Percentiles rank a stretch among this genome's conserved stretches.
These are phyloP conservation scores for Boletus pseudo-olivaceus DNA, from an alignment of 768 basidiomycete species.

Conservation along the genomic window DNA sequence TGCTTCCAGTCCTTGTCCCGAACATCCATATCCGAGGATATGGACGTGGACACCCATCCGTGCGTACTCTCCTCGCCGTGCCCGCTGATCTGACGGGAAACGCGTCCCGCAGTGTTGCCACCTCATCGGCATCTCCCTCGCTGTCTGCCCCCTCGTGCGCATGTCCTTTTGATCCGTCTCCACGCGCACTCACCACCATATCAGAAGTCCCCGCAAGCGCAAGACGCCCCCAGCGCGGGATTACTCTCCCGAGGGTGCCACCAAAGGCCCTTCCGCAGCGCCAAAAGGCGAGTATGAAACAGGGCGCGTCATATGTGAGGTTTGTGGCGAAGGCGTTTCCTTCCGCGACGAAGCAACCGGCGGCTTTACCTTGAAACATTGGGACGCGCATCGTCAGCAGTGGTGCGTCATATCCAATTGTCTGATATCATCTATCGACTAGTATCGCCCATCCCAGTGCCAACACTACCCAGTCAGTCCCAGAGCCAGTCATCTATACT, in stretches of 20 bases:
- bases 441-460: slow-evolving; percentile 19
- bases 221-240: slow-evolving; percentile 32
- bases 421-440: slow-evolving; percentile 5
- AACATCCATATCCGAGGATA: slow-evolving; percentile 14
- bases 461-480: slow-evolving; percentile 31
- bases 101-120: slow-evolving; percentile 9
- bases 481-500: slow-evolving; percentile 40
- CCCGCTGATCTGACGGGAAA: slow-evolving; percentile 17
- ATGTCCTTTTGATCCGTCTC: slow-evolving; percentile 14
- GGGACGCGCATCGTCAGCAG: slow-evolving; percentile 60
- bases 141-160: slow-evolving; percentile 20
- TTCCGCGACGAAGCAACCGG: slow-evolving; percentile 64
- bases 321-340: slow-evolving; percentile 58
- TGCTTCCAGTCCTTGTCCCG: slow-evolving; percentile 1
- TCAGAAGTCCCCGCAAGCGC: slow-evolving; percentile 39
- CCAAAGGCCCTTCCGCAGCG: slow-evolving; percentile 10
- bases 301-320: slow-evolving; percentile 63
- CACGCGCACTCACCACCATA: slow-evolving; percentile 9
- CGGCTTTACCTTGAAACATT: slow-evolving; percentile 63
- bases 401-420: slow-evolving; percentile 43
- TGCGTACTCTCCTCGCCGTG: slow-evolving; percentile 9
- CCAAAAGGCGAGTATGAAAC: slow-evolving; percentile 57
- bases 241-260: slow-evolving; percentile 15
- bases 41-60: slow-evolving; percentile 19
- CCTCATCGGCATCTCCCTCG: slow-evolving; percentile 14